Evolutionary conservation across 345 rosid genomes (phyloP).

Genomic region (Lagerstroemia speciosa): DNA sequence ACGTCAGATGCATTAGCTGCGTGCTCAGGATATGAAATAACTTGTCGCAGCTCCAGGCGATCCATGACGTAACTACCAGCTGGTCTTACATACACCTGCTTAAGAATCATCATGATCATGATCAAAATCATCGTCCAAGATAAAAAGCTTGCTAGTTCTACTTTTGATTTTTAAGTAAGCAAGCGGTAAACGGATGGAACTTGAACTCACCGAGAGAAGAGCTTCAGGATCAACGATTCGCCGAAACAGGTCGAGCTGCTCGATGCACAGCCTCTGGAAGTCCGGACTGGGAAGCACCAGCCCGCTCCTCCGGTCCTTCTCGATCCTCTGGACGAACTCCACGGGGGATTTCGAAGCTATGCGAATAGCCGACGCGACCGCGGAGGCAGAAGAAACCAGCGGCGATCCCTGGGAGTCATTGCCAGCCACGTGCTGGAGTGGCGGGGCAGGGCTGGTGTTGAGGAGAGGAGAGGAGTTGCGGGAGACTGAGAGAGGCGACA

Average conservation of each 20-base stretch:
- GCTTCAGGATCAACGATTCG: constrained; percentile 62
- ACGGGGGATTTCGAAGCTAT: constrained; percentile 57
- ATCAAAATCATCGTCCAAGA: too few relatives aligned
- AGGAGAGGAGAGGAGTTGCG: constrained; percentile 18
- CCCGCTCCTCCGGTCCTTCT: constrained; percentile 40
- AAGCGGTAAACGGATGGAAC: background rate
- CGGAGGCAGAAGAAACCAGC: constrained; percentile 62
- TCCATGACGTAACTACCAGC: constrained; percentile 98
- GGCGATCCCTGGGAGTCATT: constrained; percentile 25
- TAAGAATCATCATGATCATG: background rate
- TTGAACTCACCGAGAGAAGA: constrained; percentile 50
- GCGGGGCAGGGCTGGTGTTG: constrained; percentile 14
- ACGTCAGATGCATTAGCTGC: constrained; percentile 37
- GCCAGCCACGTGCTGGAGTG: constrained; percentile 39
- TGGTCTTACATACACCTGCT: constrained; percentile 78
- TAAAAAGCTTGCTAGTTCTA: background rate
- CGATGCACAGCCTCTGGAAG: constrained; percentile 68
- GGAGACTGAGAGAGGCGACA: constrained; percentile 11
- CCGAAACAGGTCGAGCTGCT: constrained; percentile 76
- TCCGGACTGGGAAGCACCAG: constrained; percentile 71
- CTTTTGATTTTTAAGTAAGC: background rate
- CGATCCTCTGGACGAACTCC: constrained; percentile 59
- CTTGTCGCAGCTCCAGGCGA: constrained; percentile 74
- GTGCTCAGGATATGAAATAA: constrained; percentile 45
- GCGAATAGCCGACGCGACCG: constrained; percentile 65